Evolutionary conservation across 108 stramenopile species (phyloP), one percentile per base, ranked within the genome.

Genomic region (Nannochloropsis salina): DNA sequence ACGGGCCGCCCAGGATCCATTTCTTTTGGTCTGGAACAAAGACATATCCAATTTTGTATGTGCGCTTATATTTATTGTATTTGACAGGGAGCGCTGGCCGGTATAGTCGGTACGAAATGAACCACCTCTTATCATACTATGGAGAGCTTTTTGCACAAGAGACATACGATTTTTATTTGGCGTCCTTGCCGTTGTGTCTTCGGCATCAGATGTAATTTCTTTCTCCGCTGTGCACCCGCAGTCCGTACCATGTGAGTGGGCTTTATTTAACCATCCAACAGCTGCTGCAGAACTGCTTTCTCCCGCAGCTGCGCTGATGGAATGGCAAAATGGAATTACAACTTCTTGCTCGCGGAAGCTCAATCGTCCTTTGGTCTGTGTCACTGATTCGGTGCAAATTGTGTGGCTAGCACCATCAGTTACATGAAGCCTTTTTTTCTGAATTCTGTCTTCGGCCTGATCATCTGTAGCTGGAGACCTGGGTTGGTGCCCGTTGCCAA

Each of bases 41-140:
- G 61, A 74, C 61, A 74, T 74, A n/a, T 74, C 61, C 61, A 74
- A n/a, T n/a, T 74, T 74, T 15, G 61, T n/a, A 6, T 8, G 61
- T 15, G 61, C 61, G 61, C 61, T 74, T 3, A 74, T n/a, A n/a
- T 74, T 74, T 15, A 74, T 74, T n/a, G 61, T 74, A n/a, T 74
- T 74, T 1, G 61, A 74, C 15, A 74, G 61, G 6, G 61, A 74
- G 61, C 15, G 61, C 61, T 74, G 61, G 2, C 61, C 61, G 61
- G 61, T 74, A 8, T 74, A 74, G 6, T 74, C 61, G 61, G 61
- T 74, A n/a, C 61, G 61, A n/a, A 74, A 74, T 15, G 61, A 74
- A 74, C 61, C 61, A n/a, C 61, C 61, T n/a, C 61, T n/a, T n/a
- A 74, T 74, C 61, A 74, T 74, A n/a, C 61, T 74, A n/a, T 74